These are phyloP conservation scores for sunflower (Helianthus annuus) DNA, from an alignment of 129 eudicot genomes.

Conservation along the genomic window HanXRQr2.0-SUNRISE NC_035448.2:143507013-143507512, in stretches of 20 bases:
- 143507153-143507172: neutral
- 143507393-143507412: slow-evolving; percentile 5
- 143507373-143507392: neutral
- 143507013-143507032: slow-evolving; percentile 45
- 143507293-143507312: neutral
- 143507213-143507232: slow-evolving; percentile 1
- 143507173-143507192: too few species aligned
- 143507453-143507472: neutral
- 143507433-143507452: neutral
- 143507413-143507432: neutral
- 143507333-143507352: neutral
- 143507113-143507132: slow-evolving; percentile 96
- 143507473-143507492: slow-evolving; percentile 17
- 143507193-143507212: neutral
- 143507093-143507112: slow-evolving; percentile 71
- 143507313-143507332: neutral
- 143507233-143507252: neutral
- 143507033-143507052: slow-evolving; percentile 67
- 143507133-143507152: slow-evolving; percentile 91
- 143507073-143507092: slow-evolving; percentile 93
- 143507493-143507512: slow-evolving; percentile 11
- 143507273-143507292: neutral
- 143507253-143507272: neutral
- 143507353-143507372: slow-evolving; percentile 7
- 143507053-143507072: slow-evolving; percentile 72